Conservation (phyloP, 164 flowering plant genomes). For the Chimonanthus praecox region DNA sequence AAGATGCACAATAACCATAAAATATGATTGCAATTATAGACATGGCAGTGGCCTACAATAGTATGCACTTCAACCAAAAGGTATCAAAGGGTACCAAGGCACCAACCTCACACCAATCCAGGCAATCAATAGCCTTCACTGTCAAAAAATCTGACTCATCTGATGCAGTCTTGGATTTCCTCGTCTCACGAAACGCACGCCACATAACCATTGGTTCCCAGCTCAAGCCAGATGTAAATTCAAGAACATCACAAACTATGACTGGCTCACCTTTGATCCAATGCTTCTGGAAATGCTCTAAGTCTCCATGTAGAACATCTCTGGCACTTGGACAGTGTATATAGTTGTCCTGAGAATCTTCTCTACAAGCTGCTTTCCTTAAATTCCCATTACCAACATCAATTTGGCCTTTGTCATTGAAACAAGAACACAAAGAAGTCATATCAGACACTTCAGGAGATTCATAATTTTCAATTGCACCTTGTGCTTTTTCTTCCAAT, state of each 20-base stretch:
- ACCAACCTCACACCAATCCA: conserved; percentile 72
- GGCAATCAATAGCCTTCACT: conserved; percentile 60
- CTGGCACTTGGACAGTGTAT: conserved; percentile 58
- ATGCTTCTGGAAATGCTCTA: conserved; percentile 75
- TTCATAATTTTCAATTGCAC: conserved; percentile 14
- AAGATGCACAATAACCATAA: too few species aligned
- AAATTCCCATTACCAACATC: conserved; percentile 9
- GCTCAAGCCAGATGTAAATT: conserved; percentile 60
- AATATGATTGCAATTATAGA: too few species aligned
- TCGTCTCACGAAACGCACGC: conserved; percentile 72
- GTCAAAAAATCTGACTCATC: conserved; percentile 24
- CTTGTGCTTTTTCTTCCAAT: conserved; percentile 43
- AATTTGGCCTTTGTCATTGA: conserved; percentile 14
- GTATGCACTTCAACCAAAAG: neutral
- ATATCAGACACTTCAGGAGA: conserved; percentile 7
- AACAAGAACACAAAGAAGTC: conserved; percentile 33
- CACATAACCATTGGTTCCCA: conserved; percentile 99
- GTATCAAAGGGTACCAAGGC: neutral
- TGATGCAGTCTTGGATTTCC: conserved; percentile 19
- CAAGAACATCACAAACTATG: conserved; percentile 67
- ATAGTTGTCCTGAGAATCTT: conserved; percentile 49
- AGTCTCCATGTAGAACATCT: conserved; percentile 36
- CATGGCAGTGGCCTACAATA: too few species aligned
- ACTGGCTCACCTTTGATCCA: conserved; percentile 86
- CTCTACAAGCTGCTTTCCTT: conserved; percentile 57